Percentiles rank a stretch among this genome's conserved stretches.
Evolutionary conservation across 1,139 yeast species (phyloP).

Genomic region (Sugiyamaella paludigena): DNA sequence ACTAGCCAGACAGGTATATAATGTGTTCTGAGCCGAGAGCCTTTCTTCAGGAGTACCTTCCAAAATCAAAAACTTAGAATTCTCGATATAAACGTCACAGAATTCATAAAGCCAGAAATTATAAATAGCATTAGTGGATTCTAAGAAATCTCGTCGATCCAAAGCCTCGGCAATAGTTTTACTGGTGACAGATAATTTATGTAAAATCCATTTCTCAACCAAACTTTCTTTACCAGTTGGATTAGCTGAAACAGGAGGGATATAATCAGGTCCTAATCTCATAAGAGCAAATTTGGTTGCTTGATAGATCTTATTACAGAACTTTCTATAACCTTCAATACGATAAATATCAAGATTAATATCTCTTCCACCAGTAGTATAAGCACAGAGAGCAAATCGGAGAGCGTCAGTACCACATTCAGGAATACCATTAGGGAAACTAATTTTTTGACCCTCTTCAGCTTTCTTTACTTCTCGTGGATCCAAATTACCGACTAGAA

Average conservation of each 20-base stretch:
- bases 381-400: conserved; percentile 97
- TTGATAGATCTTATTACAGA: conserved; percentile 98
- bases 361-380: conserved; percentile 98
- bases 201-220: conserved; percentile 96
- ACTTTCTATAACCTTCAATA: conserved; percentile 98
- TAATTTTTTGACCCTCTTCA: conserved; percentile 77
- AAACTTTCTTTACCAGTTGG: conserved; percentile 79
- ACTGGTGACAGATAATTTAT: conserved; percentile 72
- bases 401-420: conserved; percentile 99
- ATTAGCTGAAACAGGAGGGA: conserved; percentile 64
- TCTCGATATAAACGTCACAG: conserved; percentile 97
- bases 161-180: conserved; percentile 62
- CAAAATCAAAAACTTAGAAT: conserved; percentile 86
- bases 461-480: conserved; percentile 88
- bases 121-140: conserved; percentile 81
- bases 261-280: conserved; percentile 85
- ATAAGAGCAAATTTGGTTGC: conserved; percentile 96
- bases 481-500: conserved; percentile 79
- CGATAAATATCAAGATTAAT: conserved; percentile 93
- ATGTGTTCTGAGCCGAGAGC: conserved; percentile 88
- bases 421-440: conserved; percentile 97
- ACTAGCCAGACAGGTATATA: conserved; percentile 88
- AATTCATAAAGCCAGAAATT: conserved; percentile 92
- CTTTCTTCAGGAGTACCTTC: conserved; percentile 86
- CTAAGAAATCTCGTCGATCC: conserved; percentile 85